These are phyloP conservation scores for Diaporthe eres DNA, from an alignment of 2,329 filamentous ascomycete genomes.

Conservation along the genomic window DNA sequence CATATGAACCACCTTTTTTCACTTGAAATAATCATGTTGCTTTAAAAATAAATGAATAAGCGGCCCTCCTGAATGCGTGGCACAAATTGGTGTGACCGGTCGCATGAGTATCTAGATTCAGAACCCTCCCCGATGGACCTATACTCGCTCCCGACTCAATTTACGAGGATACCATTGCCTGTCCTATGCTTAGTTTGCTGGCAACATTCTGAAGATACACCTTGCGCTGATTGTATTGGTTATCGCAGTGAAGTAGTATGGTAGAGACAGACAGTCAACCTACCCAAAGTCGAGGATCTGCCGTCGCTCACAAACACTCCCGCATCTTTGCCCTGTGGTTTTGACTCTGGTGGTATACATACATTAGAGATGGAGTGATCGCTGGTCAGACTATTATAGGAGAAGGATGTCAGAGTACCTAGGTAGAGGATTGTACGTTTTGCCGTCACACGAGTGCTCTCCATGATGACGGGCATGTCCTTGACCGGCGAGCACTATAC, in stretches of 20 bases:
- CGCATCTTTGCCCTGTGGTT: too few relatives aligned
- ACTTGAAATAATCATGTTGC: neutral
- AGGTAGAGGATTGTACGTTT: too few relatives aligned
- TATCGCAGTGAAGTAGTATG: neutral
- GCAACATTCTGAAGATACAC: accelerated
- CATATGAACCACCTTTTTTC: neutral
- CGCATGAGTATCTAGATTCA: neutral
- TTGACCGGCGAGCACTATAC: neutral
- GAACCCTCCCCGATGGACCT: too few relatives aligned
- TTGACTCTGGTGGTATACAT: neutral
- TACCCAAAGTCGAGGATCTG: neutral
- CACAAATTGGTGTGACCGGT: neutral
- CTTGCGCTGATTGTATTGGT: accelerated
- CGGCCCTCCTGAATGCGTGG: neutral
- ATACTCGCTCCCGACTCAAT: neutral
- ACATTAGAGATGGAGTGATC: accelerated
- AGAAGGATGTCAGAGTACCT: neutral
- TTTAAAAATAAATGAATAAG: neutral
- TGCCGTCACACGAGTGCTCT: neutral
- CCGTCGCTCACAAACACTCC: neutral
- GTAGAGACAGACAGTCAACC: neutral
- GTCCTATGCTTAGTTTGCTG: neutral
- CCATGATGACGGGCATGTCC: too few relatives aligned
- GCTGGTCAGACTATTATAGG: neutral
- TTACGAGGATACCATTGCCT: neutral